phyloP scores from a whole-genome alignment of 108 stramenopile species.

The Fistulifera pelliculosa region DNA sequence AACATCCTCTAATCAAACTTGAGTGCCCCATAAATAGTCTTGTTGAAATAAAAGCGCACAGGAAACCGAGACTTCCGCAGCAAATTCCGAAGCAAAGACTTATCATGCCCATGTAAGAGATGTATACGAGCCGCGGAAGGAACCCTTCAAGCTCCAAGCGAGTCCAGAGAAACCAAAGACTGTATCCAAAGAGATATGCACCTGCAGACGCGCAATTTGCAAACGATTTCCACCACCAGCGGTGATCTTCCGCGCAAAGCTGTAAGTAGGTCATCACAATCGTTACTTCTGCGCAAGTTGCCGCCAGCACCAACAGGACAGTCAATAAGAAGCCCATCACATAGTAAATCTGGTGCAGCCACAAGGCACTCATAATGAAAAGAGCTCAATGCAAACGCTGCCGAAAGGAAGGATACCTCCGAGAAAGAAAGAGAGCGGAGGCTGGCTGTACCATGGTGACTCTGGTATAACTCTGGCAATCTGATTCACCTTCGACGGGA shows the following conservation, averaged over 20 bases:
- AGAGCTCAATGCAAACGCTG: conserved; percentile 97
- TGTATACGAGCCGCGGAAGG: conserved; percentile 86
- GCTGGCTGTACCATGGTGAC: conserved; percentile 70
- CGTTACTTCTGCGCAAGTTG: conserved; percentile 93
- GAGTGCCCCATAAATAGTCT: conserved; percentile 73
- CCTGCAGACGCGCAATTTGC: conserved; percentile 90
- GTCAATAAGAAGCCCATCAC: conserved; percentile 98
- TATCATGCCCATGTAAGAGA: conserved; percentile 96
- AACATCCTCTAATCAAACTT: conserved; percentile 60
- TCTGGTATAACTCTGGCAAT: conserved; percentile 90
- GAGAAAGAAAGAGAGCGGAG: conserved; percentile 66
- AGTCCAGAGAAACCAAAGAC: conserved; percentile 86
- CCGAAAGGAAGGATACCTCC: conserved; percentile 98
- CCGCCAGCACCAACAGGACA: conserved; percentile 85
- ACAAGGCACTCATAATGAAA: conserved; percentile 98
- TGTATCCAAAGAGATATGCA: conserved; percentile 93
- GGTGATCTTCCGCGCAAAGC: conserved; percentile 97
- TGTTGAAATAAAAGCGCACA: conserved; percentile 82
- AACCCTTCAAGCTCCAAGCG: conserved; percentile 85
- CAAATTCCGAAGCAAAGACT: conserved; percentile 85
- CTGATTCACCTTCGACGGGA: conserved; percentile 90
- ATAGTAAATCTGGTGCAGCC: conserved; percentile 98
- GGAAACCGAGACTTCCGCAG: conserved; percentile 90
- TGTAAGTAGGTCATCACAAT: conserved; percentile 98
- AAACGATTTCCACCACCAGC: conserved; percentile 99